These are phyloP conservation scores for Lippia alba DNA, from an alignment of 305 asterid genomes.

Conservation along the genomic window DNA sequence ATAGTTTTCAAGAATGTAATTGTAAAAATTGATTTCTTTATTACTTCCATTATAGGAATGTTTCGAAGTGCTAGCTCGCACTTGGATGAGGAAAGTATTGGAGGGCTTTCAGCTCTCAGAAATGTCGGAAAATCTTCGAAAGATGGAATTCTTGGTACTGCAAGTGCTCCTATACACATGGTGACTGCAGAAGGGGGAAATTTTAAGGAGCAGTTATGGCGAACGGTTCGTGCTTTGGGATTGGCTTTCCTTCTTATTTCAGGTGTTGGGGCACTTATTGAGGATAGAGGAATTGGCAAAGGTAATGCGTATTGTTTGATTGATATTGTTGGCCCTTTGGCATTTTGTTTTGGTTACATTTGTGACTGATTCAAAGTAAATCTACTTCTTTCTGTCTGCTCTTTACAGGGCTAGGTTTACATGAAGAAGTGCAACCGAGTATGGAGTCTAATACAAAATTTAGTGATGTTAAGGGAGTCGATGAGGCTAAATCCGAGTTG, in stretches of 20 bases:
- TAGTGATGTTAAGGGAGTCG: conserved; percentile 88
- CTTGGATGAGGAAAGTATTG: conserved; percentile 59
- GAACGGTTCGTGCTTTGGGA: conserved; percentile 90
- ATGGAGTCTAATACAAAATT: conserved; percentile 81
- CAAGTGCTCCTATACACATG: conserved; percentile 93
- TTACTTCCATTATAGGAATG: conserved; percentile 45
- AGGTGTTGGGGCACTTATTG: conserved; percentile 88
- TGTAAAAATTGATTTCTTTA: too few species aligned
- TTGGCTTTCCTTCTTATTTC: conserved; percentile 81
- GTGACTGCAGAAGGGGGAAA: conserved; percentile 91
- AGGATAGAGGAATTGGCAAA: conserved; percentile 94
- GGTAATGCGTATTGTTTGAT: conserved; percentile 47
- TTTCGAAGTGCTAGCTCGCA: conserved; percentile 50
- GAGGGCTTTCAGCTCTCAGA: conserved; percentile 69
- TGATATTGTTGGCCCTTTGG: conserved; percentile 3
- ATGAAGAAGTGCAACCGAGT: conserved; percentile 79
- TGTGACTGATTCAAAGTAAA: background rate
- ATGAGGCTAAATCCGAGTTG: conserved; percentile 86
- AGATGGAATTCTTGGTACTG: conserved; percentile 75
- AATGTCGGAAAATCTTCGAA: conserved; percentile 69
- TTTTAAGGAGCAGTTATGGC: conserved; percentile 92
- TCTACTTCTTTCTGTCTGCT: conserved; percentile 26
- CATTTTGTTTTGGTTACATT: conserved; percentile 15
- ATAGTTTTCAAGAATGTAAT: too few species aligned
- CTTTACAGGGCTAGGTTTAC: conserved; percentile 66